Percentiles rank a stretch among this genome's conserved stretches.
These are phyloP conservation scores for Saccharomyces hybrid DNA, from an alignment of 1,139 yeast genomes.

Conservation along the genomic window DNA sequence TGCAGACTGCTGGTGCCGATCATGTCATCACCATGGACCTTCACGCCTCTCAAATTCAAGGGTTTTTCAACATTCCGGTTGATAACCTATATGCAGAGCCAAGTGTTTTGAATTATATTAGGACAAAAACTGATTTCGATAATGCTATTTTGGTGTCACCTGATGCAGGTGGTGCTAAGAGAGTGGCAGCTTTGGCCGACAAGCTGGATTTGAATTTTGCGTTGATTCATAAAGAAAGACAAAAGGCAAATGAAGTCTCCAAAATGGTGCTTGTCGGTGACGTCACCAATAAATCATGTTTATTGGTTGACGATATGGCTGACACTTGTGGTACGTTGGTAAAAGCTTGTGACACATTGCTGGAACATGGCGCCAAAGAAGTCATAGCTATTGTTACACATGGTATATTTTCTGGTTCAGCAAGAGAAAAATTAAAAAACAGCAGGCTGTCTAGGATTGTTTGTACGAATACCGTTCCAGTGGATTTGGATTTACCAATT, in stretches of 20 bases:
- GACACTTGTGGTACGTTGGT: conserved; percentile 76
- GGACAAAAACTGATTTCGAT: conserved; percentile 41
- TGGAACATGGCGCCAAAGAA: conserved; percentile 58
- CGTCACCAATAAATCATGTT: conserved; percentile 58
- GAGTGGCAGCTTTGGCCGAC: conserved; percentile 73
- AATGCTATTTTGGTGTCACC: conserved; percentile 75
- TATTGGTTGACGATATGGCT: conserved; percentile 74
- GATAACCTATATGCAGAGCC: conserved; percentile 81
- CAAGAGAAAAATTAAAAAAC: conserved; percentile 52
- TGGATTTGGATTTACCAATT: conserved; percentile 51
- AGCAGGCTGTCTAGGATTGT: conserved; percentile 57
- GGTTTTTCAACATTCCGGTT: conserved; percentile 73
- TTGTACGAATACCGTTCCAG: conserved; percentile 72
- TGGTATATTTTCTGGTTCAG: conserved; percentile 69
- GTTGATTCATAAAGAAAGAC: conserved; percentile 71
- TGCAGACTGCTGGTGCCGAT: conserved; percentile 73
- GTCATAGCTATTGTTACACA: conserved; percentile 74
- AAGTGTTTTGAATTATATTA: conserved; percentile 60
- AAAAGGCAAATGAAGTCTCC: conserved; percentile 67
- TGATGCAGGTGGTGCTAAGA: conserved; percentile 80
- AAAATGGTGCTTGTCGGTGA: conserved; percentile 76
- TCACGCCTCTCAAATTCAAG: conserved; percentile 84
- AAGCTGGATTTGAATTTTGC: conserved; percentile 69
- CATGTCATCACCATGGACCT: conserved; percentile 79
- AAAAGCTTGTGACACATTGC: conserved; percentile 50